phyloP scores from a whole-genome alignment of 306 rosid species.

The Quercus agrifolia region DNA sequence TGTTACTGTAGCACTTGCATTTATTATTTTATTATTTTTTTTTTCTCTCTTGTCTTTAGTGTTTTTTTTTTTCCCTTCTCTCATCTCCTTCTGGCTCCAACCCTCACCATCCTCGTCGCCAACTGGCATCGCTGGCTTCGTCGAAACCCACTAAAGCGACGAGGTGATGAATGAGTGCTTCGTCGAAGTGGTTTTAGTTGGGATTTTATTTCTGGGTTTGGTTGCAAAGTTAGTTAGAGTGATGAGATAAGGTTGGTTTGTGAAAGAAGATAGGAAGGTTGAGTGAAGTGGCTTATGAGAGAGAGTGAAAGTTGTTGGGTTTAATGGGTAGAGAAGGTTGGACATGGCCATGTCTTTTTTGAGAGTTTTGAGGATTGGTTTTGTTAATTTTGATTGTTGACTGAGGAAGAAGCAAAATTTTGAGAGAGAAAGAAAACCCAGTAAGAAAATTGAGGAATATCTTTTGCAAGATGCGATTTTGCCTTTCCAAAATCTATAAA shows the following conservation, averaged over 20 bases:
- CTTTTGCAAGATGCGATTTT: not conserved
- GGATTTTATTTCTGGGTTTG: slow-evolving; percentile 26
- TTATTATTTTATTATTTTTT: too few relatives aligned
- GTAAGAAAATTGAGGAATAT: not conserved
- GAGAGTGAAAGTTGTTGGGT: slow-evolving; percentile 11
- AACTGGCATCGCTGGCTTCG: too few relatives aligned
- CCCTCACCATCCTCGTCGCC: too few relatives aligned
- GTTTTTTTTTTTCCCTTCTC: too few relatives aligned
- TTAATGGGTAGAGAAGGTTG: slow-evolving; percentile 32
- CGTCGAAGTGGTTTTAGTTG: slow-evolving; percentile 19
- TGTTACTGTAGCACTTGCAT: too few relatives aligned
- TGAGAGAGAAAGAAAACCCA: not conserved
- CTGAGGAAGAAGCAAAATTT: not conserved
- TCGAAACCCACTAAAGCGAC: too few relatives aligned
- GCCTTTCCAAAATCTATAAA: not conserved
- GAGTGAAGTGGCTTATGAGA: slow-evolving; percentile 47
- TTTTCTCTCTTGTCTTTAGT: too few relatives aligned
- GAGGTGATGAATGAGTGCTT: too few relatives aligned
- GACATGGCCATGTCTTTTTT: slow-evolving; percentile 35
- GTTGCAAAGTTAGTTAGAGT: slow-evolving; percentile 22
- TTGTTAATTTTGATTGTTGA: not conserved
- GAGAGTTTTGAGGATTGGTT: not conserved
- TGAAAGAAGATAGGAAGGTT: slow-evolving; percentile 22
- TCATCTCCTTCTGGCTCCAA: too few relatives aligned
- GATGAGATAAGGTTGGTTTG: slow-evolving; percentile 19